These are phyloP conservation scores for Pythium brachiatum DNA, from an alignment of 352 stramenopile genomes.

Conservation along the genomic window DNA sequence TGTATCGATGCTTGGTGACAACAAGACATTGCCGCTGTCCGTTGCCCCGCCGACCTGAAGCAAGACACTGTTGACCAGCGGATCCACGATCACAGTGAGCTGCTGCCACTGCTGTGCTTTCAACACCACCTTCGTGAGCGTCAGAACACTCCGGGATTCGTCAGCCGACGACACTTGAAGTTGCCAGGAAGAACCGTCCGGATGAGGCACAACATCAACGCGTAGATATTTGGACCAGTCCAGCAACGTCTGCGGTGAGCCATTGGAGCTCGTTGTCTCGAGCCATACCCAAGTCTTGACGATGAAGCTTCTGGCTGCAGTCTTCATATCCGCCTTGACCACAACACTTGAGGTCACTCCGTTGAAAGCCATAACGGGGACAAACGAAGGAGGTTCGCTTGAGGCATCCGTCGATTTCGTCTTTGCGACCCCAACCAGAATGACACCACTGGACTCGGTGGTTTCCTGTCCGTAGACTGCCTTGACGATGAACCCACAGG, in stretches of 20 bases:
- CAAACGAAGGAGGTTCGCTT: neutral
- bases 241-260: neutral
- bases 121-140: conserved; percentile 5
- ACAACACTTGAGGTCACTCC: conserved; percentile 7
- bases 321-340: conserved; percentile 7
- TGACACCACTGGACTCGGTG: neutral
- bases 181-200: conserved; percentile 7
- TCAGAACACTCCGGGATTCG: conserved; percentile 10
- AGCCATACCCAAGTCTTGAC: conserved; percentile 45
- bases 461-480: neutral
- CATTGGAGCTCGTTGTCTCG: neutral
- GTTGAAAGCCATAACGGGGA: conserved; percentile 5
- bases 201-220: conserved; percentile 7
- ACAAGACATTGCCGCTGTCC: conserved; percentile 2
- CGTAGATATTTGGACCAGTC: conserved; percentile 10
- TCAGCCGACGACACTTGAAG: neutral
- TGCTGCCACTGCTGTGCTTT: conserved; percentile 4
- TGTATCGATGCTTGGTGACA: neutral
- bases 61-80: neutral
- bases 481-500: neutral
- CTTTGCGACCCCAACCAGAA: neutral
- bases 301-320: conserved; percentile 29
- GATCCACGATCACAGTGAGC: neutral
- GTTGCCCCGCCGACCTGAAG: neutral
- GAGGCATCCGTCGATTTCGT: conserved; percentile 17